Evolutionary conservation across 1,284 basidiomycete genomes (phyloP).

Genomic region (Hypsizygus ulmarius): DNA sequence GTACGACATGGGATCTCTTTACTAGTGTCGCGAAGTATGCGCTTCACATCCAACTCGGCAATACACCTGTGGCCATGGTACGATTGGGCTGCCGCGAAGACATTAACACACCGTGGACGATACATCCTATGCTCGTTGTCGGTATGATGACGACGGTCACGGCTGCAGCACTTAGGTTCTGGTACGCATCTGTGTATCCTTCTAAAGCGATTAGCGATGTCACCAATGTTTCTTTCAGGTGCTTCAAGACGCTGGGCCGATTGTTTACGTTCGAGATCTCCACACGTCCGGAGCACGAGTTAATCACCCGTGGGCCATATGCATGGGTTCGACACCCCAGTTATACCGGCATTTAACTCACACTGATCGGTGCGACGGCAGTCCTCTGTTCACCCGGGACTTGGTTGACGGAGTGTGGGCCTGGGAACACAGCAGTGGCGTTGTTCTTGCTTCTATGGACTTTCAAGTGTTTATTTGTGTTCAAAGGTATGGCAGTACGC

Average conservation of each 20-base stretch:
- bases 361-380: slow-evolving; percentile 31
- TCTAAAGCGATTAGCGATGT: not conserved
- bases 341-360: slow-evolving; percentile 37
- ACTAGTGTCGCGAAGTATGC: slow-evolving; percentile 9
- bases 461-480: slow-evolving; percentile 31
- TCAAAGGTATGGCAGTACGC: slow-evolving; percentile 30
- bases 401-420: slow-evolving; percentile 29
- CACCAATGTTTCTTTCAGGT: slow-evolving; percentile 22
- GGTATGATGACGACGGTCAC: slow-evolving; percentile 20
- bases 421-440: slow-evolving; percentile 22
- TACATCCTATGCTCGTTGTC: slow-evolving; percentile 11
- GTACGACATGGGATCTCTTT: slow-evolving; percentile 22
- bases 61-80: slow-evolving; percentile 13
- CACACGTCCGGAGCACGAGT: slow-evolving; percentile 34
- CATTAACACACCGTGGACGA: slow-evolving; percentile 4
- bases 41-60: slow-evolving; percentile 13
- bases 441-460: slow-evolving; percentile 27
- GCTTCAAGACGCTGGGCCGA: slow-evolving; percentile 34
- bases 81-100: slow-evolving; percentile 5
- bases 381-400: slow-evolving; percentile 30
- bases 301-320: slow-evolving; percentile 36
- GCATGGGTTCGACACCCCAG: slow-evolving; percentile 38
- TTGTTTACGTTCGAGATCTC: slow-evolving; percentile 39
- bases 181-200: slow-evolving; percentile 19
- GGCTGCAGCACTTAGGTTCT: slow-evolving; percentile 26